These are phyloP conservation scores for Malus hybrid DNA, from an alignment of 331 rosid genomes.

Conservation along the genomic window DNA sequence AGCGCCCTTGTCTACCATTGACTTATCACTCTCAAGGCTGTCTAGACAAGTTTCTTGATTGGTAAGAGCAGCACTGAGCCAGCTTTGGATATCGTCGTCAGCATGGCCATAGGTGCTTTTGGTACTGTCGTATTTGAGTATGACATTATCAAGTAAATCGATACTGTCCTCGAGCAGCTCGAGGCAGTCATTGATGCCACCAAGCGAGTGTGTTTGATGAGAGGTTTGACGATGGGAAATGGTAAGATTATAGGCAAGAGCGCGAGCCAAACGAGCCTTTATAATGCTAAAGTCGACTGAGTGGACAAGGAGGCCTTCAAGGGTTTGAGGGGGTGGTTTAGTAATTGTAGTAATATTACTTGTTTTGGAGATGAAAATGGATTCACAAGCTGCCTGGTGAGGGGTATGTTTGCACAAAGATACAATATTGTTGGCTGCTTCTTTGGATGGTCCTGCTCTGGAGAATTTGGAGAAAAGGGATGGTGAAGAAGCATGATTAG, in stretches of 20 bases:
- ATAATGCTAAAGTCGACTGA: slow-evolving; percentile 14
- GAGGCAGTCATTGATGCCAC: slow-evolving; percentile 19
- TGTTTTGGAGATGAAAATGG: slow-evolving; percentile 5
- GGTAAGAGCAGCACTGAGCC: slow-evolving; percentile 37
- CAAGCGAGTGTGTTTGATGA: neutral
- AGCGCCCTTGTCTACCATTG: neutral
- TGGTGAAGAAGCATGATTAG: slow-evolving; percentile 1
- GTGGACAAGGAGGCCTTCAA: neutral
- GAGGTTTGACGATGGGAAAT: neutral
- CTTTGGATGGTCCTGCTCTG: neutral
- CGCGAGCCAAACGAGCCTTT: slow-evolving; percentile 11
- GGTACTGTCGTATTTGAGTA: neutral
- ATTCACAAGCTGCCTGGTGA: slow-evolving; percentile 12
- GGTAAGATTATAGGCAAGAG: slow-evolving; percentile 15
- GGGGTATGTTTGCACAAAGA: slow-evolving; percentile 19
- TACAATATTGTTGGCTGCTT: neutral
- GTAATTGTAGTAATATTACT: neutral
- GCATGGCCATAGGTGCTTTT: neutral
- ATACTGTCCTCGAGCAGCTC: slow-evolving; percentile 25
- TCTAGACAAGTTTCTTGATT: slow-evolving; percentile 33
- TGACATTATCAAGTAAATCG: slow-evolving; percentile 20
- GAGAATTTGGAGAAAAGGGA: slow-evolving; percentile 16
- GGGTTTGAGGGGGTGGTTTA: neutral
- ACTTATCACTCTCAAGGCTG: slow-evolving; percentile 3
- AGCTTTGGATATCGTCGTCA: slow-evolving; percentile 18